phyloP scores from a whole-genome alignment of 192 early-diverging fungal genomes.

The Phycomyces nitens region DNA sequence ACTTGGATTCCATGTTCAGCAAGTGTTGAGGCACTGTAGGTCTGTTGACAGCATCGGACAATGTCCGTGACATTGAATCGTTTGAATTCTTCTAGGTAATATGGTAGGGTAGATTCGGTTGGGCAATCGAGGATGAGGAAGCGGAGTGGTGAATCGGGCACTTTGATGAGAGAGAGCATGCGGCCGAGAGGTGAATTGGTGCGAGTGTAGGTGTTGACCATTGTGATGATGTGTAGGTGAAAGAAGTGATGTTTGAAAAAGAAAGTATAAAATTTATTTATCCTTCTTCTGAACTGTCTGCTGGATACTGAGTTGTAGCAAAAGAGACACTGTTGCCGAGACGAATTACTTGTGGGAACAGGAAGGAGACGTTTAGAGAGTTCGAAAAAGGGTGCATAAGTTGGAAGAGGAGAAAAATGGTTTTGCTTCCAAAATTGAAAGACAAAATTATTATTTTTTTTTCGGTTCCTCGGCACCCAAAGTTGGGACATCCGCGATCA shows the following conservation, averaged over 20 bases:
- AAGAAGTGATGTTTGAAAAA: no score
- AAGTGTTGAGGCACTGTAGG: constrained; percentile 64
- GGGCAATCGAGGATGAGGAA: constrained; percentile 95
- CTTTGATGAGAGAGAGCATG: constrained; percentile 62
- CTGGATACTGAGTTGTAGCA: constrained; percentile 7
- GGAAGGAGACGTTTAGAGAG: constrained; percentile 12
- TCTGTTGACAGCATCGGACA: constrained; percentile 89
- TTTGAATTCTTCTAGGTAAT: constrained; percentile 72
- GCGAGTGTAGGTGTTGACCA: not conserved
- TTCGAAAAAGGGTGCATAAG: constrained; percentile 15
- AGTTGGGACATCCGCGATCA: no score
- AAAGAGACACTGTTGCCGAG: constrained; percentile 11
- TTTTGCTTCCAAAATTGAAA: not conserved
- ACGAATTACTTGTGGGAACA: constrained; percentile 15
- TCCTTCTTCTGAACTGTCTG: constrained; percentile 12
- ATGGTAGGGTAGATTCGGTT: constrained; percentile 71
- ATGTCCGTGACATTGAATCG: constrained; percentile 77
- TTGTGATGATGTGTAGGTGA: no score
- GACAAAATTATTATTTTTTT: no score
- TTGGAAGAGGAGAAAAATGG: not conserved
- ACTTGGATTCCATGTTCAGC: constrained; percentile 63
- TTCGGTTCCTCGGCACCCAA: no score
- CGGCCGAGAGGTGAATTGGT: constrained; percentile 48
- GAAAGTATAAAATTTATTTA: no score
- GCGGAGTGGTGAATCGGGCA: constrained; percentile 53